These are phyloP conservation scores for Lunasporangiospora selenospora DNA, from an alignment of 192 early-diverging fungal species.

Conservation along the genomic window DNA sequence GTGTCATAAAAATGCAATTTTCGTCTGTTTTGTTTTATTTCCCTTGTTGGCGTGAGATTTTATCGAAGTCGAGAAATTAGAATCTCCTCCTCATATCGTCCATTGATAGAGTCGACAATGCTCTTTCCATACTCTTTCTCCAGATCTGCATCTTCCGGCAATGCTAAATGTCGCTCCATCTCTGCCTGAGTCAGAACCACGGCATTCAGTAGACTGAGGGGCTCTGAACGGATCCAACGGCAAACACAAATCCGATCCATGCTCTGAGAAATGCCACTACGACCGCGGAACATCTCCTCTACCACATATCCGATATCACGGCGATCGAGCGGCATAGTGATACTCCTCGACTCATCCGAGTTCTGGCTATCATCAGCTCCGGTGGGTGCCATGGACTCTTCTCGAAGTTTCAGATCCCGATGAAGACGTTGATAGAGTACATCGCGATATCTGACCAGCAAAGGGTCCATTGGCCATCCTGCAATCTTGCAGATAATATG, in stretches of 20 bases:
- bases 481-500: constrained; percentile 78
- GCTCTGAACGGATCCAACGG: constrained; percentile 78
- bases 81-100: constrained; percentile 55
- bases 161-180: constrained; percentile 67
- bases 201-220: constrained; percentile 74
- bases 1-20: too few species aligned
- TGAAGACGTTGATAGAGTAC: constrained; percentile 76
- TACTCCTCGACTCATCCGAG: too few species aligned
- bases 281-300: constrained; percentile 90
- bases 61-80: constrained; percentile 40
- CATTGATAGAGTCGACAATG: constrained; percentile 57
- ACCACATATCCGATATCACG: constrained; percentile 86
- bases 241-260: constrained; percentile 75
- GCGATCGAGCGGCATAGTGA: too few species aligned
- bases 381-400: constrained; percentile 52
- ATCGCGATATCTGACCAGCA: constrained; percentile 77
- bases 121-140: constrained; percentile 59
- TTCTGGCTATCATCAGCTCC: too few species aligned
- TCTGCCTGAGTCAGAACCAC: constrained; percentile 87
- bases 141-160: constrained; percentile 52
- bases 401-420: constrained; percentile 68
- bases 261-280: constrained; percentile 77
- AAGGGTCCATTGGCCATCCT: constrained; percentile 70
- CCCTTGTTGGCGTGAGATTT: too few species aligned
- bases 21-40: too few species aligned